Evolutionary conservation across 148 eudicot species (phyloP), one percentile per base, ranked within the genome.

Genomic region (Vaccinium vitisidaea): DNA sequence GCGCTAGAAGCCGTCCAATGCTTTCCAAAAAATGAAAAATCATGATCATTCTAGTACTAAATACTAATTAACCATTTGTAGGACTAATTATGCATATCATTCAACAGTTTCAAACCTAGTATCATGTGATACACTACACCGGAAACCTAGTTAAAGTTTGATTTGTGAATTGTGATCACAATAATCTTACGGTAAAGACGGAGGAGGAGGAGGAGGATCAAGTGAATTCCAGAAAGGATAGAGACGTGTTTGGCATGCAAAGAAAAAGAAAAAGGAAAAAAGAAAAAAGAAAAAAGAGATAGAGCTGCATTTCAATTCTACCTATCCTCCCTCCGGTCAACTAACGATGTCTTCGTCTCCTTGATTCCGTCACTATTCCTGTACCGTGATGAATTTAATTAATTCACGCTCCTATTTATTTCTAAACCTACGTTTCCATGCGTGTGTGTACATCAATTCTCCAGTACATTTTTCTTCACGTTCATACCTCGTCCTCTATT

Each of bases 201-300:
- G 54, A 48, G 58, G 50, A 67, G 6, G 46, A 5, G 58, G 50
- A 67, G 6, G 46, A 43, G 75, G 86, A 61, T 32, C 61, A 65
- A 75, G 81, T 50, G 58, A 50, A 15, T 80, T 84, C 76, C 88
- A 86, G 36, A 82, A 80, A 67, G 82, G 74, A 85, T 78, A 85
- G 75, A 90, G 82, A 88, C 89, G 90, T 90, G 90, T 79, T 88
- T 88, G 87, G 85, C 89, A 88, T 88, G 92, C 90, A 85, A 87
- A 67, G 9, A 65, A 65, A 59, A 8, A 49, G 53, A 43, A 43
- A 5, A 43, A 5, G 0, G 36, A 30, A 43, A 43, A 39, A 43
- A 50, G 53, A 50, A 9, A 50, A 50, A 50, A 7, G 6, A n/a
- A n/a, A n/a, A n/a, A n/a, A 8, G 19, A 61, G 32, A 32, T 1